Conservation (phyloP, 805 yeast genomes). For the Candida succiphila region DNA sequence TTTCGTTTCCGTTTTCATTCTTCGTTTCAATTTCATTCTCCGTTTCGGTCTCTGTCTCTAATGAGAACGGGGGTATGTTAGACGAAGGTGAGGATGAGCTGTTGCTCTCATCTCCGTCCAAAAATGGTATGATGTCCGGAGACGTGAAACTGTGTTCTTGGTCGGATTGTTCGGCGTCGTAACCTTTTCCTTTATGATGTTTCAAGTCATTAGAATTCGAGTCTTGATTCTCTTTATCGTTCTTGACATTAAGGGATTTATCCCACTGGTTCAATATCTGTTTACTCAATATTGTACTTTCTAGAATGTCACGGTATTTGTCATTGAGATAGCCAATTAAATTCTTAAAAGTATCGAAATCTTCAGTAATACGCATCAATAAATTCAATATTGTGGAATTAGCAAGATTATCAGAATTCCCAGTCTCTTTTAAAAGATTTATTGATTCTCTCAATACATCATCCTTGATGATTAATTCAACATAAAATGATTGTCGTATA, state of each 20-base stretch:
- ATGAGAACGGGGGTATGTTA: too few species aligned
- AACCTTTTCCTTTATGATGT: constrained; percentile 1
- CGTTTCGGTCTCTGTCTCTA: too few species aligned
- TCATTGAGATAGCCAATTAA: constrained; percentile 13
- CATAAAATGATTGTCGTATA: too few species aligned
- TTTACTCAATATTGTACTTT: constrained; percentile 11
- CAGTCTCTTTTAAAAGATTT: constrained; percentile 35
- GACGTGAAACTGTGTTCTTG: too few species aligned
- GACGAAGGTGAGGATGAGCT: too few species aligned
- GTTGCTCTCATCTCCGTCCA: too few species aligned
- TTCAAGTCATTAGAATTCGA: constrained; percentile 1
- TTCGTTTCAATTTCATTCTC: too few species aligned
- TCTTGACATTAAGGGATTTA: constrained; percentile 14
- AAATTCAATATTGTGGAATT: constrained; percentile 72
- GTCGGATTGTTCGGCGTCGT: too few species aligned
- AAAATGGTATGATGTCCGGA: too few species aligned
- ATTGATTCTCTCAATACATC: constrained; percentile 43
- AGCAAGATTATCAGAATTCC: constrained; percentile 47
- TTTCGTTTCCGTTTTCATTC: too few species aligned
- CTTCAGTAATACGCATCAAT: constrained; percentile 12
- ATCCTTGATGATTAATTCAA: constrained; percentile 44
- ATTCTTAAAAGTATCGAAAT: constrained; percentile 11
- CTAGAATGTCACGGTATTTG: constrained; percentile 7
- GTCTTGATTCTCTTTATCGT: constrained; percentile 1
- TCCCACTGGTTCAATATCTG: constrained; percentile 5